Conservation (phyloP, 305 asterid species). For the Rubia balearica region DNA sequence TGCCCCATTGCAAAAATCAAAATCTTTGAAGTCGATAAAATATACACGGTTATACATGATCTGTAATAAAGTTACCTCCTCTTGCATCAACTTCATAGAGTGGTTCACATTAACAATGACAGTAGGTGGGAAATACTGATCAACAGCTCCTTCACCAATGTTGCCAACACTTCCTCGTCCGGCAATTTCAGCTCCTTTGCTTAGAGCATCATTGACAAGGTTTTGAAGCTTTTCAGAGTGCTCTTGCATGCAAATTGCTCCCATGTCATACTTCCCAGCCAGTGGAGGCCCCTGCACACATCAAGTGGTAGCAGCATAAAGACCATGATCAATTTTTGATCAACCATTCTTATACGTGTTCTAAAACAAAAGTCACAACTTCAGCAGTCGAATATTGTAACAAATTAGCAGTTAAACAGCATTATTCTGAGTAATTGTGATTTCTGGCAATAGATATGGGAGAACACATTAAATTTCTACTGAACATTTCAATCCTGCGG, state of each 20-base stretch:
- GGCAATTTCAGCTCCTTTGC: conserved; percentile 85
- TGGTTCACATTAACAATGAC: conserved; percentile 79
- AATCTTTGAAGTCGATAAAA: conserved; percentile 14
- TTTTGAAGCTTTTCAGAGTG: conserved; percentile 91
- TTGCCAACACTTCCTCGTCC: conserved; percentile 94
- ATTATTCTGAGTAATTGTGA: background rate
- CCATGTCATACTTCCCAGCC: conserved; percentile 87
- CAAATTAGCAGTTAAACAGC: background rate
- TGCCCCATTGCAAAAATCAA: conserved; percentile 13
- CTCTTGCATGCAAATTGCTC: conserved; percentile 98
- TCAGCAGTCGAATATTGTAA: background rate
- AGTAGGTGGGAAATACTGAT: conserved; percentile 95
- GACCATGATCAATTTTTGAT: background rate
- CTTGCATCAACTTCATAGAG: conserved; percentile 92
- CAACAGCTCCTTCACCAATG: conserved; percentile 95
- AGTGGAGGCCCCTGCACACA: conserved; percentile 83
- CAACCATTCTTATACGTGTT: background rate
- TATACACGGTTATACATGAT: background rate
- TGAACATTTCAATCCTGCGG: background rate
- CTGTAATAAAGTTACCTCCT: conserved; percentile 50
- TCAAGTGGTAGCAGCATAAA: background rate
- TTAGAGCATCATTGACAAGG: conserved; percentile 78
- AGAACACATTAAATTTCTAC: background rate
- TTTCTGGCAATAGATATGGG: background rate
- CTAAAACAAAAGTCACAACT: background rate